Evolutionary conservation across 768 basidiomycete species (phyloP).

Genomic region (Nidula microcarpa): DNA sequence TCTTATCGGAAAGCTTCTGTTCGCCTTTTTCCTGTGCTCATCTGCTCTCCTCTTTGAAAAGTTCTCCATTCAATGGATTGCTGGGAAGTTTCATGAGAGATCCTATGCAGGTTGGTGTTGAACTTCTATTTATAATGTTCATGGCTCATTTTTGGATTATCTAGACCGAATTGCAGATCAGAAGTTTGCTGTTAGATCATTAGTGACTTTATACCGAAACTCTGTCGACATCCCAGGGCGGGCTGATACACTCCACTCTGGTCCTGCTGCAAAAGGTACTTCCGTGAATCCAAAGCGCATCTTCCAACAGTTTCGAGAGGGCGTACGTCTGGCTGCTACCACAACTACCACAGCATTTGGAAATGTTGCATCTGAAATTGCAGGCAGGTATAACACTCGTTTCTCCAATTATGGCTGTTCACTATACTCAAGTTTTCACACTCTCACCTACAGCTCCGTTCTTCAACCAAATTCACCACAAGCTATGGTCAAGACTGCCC

Average conservation of each 20-base stretch:
- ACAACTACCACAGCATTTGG: conserved; percentile 74
- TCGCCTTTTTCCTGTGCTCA: conserved; percentile 68
- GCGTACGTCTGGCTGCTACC: conserved; percentile 69
- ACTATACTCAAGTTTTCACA: too few species aligned
- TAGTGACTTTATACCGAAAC: conserved; percentile 76
- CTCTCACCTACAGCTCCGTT: conserved; percentile 46
- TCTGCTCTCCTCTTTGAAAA: conserved; percentile 78
- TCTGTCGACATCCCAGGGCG: conserved; percentile 73
- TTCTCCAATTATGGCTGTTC: too few species aligned
- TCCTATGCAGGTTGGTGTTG: conserved; percentile 56
- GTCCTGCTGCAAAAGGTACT: conserved; percentile 25
- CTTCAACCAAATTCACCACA: conserved; percentile 86
- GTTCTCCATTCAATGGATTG: conserved; percentile 83
- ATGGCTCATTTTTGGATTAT: neutral
- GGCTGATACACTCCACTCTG: conserved; percentile 52
- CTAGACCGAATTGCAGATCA: conserved; percentile 80
- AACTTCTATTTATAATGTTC: neutral
- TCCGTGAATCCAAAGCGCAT: conserved; percentile 55
- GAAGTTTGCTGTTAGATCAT: conserved; percentile 68
- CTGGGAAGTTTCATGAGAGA: conserved; percentile 75
- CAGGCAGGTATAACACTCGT: conserved; percentile 34
- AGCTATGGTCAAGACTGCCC: conserved; percentile 74
- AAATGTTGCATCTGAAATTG: conserved; percentile 54
- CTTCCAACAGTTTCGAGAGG: conserved; percentile 69
- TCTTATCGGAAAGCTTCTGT: conserved; percentile 63